Evolutionary conservation across 2,329 filamentous ascomycete species (phyloP).

Genomic region (Penicillium sp.): DNA sequence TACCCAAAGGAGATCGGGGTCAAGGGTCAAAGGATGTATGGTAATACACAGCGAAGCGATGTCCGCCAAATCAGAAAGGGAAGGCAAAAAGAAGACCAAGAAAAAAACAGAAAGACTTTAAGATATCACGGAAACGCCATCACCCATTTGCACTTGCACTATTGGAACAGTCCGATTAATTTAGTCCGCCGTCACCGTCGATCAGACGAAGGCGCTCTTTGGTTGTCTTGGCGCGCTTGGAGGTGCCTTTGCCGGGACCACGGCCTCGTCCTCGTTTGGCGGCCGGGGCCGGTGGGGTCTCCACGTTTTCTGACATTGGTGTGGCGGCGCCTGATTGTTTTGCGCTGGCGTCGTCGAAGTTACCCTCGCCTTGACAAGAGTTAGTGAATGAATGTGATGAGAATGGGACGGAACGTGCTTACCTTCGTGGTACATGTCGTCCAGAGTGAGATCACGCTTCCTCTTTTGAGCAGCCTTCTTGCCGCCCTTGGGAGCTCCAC

Average conservation of each 20-base stretch:
- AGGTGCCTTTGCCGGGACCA: conserved; percentile 54
- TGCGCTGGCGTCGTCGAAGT: conserved; percentile 83
- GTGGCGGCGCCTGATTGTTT: conserved; percentile 86
- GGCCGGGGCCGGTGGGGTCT: conserved; percentile 38
- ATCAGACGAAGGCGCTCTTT: conserved; percentile 51
- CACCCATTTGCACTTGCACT: conserved; percentile 17
- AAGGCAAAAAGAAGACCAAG: conserved; percentile 5
- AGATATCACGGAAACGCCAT: conserved; percentile 19
- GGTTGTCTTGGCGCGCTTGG: conserved; percentile 61
- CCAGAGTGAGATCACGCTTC: conserved; percentile 64
- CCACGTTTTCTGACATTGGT: conserved; percentile 60
- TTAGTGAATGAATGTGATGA: conserved; percentile 6
- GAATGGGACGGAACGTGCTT: conserved; percentile 40
- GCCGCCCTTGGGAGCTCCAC: conserved; percentile 58
- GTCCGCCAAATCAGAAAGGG: conserved; percentile 15
- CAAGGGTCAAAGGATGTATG: conserved; percentile 17
- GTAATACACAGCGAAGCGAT: conserved; percentile 24
- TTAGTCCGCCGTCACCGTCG: conserved; percentile 44
- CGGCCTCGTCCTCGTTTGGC: conserved; percentile 60
- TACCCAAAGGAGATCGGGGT: neutral
- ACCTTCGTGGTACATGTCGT: conserved; percentile 99
- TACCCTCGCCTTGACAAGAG: conserved; percentile 73
- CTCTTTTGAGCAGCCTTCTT: conserved; percentile 61
- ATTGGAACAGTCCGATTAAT: conserved; percentile 17
- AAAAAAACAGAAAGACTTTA: conserved; percentile 1